A percentile compares a stretch with the other conserved stretches of the same genome.
These are phyloP conservation scores for Tylopilus vinaceipallidus DNA, from an alignment of 768 basidiomycete genomes.

Conservation along the genomic window DNA sequence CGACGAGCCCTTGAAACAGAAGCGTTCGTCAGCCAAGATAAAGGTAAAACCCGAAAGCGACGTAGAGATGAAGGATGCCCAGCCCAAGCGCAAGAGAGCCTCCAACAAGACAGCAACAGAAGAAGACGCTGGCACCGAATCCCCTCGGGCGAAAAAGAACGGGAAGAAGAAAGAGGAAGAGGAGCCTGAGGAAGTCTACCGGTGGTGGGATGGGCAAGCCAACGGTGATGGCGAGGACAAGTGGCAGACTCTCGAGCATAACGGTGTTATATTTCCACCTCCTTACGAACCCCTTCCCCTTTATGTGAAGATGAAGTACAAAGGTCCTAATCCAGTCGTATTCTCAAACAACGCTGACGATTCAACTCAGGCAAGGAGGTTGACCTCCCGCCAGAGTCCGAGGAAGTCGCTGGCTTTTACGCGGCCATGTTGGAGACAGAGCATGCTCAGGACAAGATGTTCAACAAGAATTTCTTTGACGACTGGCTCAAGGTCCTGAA, in stretches of 20 bases:
- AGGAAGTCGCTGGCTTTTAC: constrained; percentile 98
- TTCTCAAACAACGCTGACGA: constrained; percentile 17
- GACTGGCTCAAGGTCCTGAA: constrained; percentile 82
- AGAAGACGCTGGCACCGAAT: constrained; percentile 40
- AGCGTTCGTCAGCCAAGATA: constrained; percentile 31
- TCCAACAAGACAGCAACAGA: constrained; percentile 54
- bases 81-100: constrained; percentile 45
- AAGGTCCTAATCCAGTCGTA: constrained; percentile 54
- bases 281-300: constrained; percentile 85
- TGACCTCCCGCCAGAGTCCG: constrained; percentile 78
- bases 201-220: constrained; percentile 83
- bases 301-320: constrained; percentile 90
- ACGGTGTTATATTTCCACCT: constrained; percentile 93
- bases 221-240: constrained; percentile 78
- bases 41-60: constrained; percentile 50
- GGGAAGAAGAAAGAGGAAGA: constrained; percentile 61
- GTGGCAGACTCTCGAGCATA: constrained; percentile 95
- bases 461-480: constrained; percentile 94
- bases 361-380: constrained; percentile 63
- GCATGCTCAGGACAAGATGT: constrained; percentile 82
- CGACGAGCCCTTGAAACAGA: constrained; percentile 34
- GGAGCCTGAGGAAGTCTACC: constrained; percentile 64
- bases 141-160: constrained; percentile 51
- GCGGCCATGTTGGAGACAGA: constrained; percentile 90
- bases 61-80: constrained; percentile 41